phyloP scores from a whole-genome alignment of 2,329 filamentous ascomycete genomes.

The Fusarium buxicola region DNA sequence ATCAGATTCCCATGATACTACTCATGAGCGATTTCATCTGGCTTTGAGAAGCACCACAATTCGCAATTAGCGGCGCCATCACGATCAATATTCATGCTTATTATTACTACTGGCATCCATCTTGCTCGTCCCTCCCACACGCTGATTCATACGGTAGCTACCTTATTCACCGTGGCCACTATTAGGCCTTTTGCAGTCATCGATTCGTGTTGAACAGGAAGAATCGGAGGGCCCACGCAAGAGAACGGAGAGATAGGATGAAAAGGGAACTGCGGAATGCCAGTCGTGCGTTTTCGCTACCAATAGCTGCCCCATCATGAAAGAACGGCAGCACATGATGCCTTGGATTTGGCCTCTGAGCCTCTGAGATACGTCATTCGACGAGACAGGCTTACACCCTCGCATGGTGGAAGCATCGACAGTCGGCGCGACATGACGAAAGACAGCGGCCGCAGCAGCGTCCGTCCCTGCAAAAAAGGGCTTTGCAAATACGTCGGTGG shows the following conservation, averaged over 20 bases:
- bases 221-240: constrained; percentile 5
- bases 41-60: constrained; percentile 15
- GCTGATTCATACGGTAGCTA: neutral
- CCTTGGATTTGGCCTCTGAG: constrained; percentile 21
- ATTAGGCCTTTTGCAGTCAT: neutral
- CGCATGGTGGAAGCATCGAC: constrained; percentile 8
- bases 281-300: constrained; percentile 8
- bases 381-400: constrained; percentile 10
- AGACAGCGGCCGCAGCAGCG: constrained; percentile 13
- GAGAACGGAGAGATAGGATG: constrained; percentile 12
- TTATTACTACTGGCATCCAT: constrained; percentile 8
- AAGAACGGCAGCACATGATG: constrained; percentile 22
- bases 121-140: constrained; percentile 4
- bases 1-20: too few relatives aligned
- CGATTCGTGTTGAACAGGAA: constrained; percentile 5
- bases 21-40: constrained; percentile 21
- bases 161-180: neutral
- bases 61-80: constrained; percentile 13
- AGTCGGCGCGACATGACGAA: constrained; percentile 29
- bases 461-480: constrained; percentile 15
- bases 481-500: constrained; percentile 31
- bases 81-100: constrained; percentile 4
- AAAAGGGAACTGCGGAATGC: constrained; percentile 4
- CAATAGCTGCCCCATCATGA: constrained; percentile 16
- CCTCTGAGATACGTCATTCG: constrained; percentile 30